A percentile compares a stretch with the other conserved stretches of the same genome.
Evolutionary conservation across 2,329 filamentous ascomycete genomes (phyloP).

Genomic region (Chaetomiaceae sp.): DNA sequence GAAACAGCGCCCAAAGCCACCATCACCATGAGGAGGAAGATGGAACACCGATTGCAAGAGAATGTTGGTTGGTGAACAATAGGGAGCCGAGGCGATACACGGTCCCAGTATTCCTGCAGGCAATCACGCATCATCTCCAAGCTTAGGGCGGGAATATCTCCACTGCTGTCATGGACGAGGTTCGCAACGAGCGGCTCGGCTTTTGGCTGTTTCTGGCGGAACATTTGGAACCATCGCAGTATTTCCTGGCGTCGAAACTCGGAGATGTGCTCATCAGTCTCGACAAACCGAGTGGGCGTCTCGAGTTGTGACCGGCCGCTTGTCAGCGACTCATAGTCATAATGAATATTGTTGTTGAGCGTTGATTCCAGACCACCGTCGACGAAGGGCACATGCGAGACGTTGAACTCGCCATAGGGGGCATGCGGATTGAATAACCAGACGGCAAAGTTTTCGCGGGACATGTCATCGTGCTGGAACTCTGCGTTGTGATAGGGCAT

Average conservation of each 20-base stretch:
- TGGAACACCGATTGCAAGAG: slow-evolving; percentile 70
- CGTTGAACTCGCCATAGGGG: slow-evolving; percentile 39
- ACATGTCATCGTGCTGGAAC: slow-evolving; percentile 35
- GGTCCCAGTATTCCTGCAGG: slow-evolving; percentile 80
- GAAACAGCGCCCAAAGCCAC: slow-evolving; percentile 81
- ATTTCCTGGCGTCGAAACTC: slow-evolving; percentile 45
- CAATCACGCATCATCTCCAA: slow-evolving; percentile 81
- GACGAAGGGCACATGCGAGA: slow-evolving; percentile 43
- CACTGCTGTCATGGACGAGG: slow-evolving; percentile 38
- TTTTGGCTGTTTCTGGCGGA: slow-evolving; percentile 41
- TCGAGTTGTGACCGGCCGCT: slow-evolving; percentile 44
- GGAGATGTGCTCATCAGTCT: slow-evolving; percentile 41
- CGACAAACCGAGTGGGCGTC: slow-evolving; percentile 38
- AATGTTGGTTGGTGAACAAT: slow-evolving; percentile 89
- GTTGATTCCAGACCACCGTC: slow-evolving; percentile 49
- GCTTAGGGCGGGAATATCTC: slow-evolving; percentile 53
- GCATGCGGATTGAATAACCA: slow-evolving; percentile 50
- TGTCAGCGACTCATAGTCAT: slow-evolving; percentile 48
- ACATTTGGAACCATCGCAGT: slow-evolving; percentile 40
- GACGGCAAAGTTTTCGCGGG: slow-evolving; percentile 44
- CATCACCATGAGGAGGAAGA: slow-evolving; percentile 73
- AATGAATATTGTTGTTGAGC: slow-evolving; percentile 48
- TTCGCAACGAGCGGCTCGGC: slow-evolving; percentile 34
- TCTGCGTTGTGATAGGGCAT: slow-evolving; percentile 34
- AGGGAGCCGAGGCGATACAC: slow-evolving; percentile 79